phyloP scores from a whole-genome alignment of 441 rosid species.

The Populus hybrid region DNA sequence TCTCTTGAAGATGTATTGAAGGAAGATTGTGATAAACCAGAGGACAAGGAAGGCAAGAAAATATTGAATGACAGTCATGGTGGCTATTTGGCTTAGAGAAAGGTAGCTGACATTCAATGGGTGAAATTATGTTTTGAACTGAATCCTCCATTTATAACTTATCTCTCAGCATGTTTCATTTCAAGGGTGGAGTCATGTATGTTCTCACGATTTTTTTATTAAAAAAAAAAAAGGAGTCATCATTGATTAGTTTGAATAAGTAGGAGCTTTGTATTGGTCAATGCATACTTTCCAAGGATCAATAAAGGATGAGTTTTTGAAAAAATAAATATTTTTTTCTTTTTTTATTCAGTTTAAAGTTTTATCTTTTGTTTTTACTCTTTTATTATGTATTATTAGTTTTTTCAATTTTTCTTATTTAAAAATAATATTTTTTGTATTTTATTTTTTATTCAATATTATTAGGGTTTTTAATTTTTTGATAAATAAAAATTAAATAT shows the following conservation, averaged over 20 bases:
- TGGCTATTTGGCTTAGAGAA: neutral
- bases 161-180: neutral
- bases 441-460: no score
- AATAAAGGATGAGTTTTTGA: no score
- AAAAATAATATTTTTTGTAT: no score
- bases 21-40: slow-evolving; percentile 21
- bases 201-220: no score
- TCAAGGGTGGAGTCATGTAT: no score
- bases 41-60: slow-evolving; percentile 14
- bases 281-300: neutral
- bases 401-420: neutral
- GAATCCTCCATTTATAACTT: neutral
- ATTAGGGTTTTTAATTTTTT: no score
- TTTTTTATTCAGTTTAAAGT: no score
- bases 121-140: neutral
- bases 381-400: neutral
- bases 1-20: slow-evolving; percentile 12
- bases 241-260: neutral
- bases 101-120: neutral
- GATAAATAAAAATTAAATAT: no score
- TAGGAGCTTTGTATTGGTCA: neutral
- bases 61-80: neutral
- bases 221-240: neutral
- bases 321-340: no score
- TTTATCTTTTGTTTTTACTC: no score